Conservation (phyloP, 2,329 filamentous ascomycete species). For the Teratosphaeria epicoccoides region DNA sequence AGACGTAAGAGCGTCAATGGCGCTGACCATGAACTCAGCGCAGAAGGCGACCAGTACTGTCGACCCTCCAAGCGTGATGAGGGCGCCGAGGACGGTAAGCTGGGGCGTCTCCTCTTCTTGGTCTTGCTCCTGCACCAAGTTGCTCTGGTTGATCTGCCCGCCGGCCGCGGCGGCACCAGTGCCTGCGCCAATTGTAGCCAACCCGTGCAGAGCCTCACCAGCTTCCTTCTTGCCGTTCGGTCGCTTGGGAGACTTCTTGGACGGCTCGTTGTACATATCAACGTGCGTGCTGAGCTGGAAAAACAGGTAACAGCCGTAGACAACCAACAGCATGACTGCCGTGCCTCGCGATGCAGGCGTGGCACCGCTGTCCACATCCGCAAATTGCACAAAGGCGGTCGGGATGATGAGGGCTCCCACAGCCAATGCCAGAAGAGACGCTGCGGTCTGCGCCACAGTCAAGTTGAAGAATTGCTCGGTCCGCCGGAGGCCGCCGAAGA, state of each 20-base stretch:
- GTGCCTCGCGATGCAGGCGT: constrained; percentile 56
- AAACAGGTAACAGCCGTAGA: constrained; percentile 74
- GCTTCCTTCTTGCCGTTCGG: constrained; percentile 36
- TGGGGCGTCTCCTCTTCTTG: constrained; percentile 65
- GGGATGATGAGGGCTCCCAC: constrained; percentile 80
- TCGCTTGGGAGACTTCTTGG: constrained; percentile 61
- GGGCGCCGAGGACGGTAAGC: constrained; percentile 59
- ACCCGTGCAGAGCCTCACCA: constrained; percentile 39
- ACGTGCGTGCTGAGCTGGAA: constrained; percentile 87
- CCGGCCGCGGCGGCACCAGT: constrained; percentile 42
- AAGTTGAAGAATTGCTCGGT: constrained; percentile 83
- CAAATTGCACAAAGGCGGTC: constrained; percentile 49
- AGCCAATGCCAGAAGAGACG: constrained; percentile 67
- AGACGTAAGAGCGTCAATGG: constrained; percentile 46
- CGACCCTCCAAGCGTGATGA: constrained; percentile 59
- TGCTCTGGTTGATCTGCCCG: constrained; percentile 38
- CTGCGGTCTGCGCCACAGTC: constrained; percentile 81
- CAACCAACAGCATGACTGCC: constrained; percentile 67
- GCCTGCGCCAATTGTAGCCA: constrained; percentile 44
- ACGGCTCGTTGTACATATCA: constrained; percentile 67
- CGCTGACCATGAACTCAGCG: constrained; percentile 53
- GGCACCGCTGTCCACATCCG: constrained; percentile 17
- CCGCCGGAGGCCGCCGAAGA: constrained; percentile 66
- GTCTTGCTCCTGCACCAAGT: constrained; percentile 41
- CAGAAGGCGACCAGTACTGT: constrained; percentile 74